Evolutionary conservation across 257 asterid genomes (phyloP), one percentile per base, ranked within the genome.

Genomic region (Echites panduratus): DNA sequence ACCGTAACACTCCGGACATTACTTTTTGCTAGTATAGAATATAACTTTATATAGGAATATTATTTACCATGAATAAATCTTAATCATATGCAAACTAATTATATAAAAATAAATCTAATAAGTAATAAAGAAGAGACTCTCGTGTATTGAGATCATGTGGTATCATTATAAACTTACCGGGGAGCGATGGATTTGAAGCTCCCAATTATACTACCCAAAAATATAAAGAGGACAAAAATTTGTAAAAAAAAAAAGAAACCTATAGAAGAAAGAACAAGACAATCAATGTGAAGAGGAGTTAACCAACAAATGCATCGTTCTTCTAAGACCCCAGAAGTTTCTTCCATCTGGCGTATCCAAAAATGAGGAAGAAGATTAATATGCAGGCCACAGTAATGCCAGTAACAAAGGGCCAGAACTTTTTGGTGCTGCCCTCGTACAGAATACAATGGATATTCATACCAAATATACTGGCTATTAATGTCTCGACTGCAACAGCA

Each of bases 311-410:
- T 70, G 79, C 4, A 16, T 70, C 78, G 59, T 65, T 82, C 80
- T 32, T 32, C 38, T 32, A 93, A 57, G 91, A 82, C 19, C 98
- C 95, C 63, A 93, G 88, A 69, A 93, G 92, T 88, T 93, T 93
- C 90, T 90, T 93, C 90, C 95, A 89, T 77, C 91, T 85, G 16
- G 98, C 98, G 52, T 90, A 93, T 38, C 90, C 93, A 41, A 87
- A 57, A 48, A 90, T 79, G 61, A 93, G 75, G 53, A 93, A 17
- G 81, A 93, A 93, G 35, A 93, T 66, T 53, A 85, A 4, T 47
- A 89, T 70, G 62, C 82, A 75, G 35, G 61, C 82, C 32, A 80
- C 85, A 20, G 98, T 83, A 79, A 81, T 61, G 35, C 70, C 54
- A 11, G 77, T 80, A 35, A 85, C 92, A 38, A 79, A 72, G 0